These are phyloP conservation scores for Chaetomium cochliodes DNA, from an alignment of 495 filamentous ascomycete species.

Conservation along the genomic window DNA sequence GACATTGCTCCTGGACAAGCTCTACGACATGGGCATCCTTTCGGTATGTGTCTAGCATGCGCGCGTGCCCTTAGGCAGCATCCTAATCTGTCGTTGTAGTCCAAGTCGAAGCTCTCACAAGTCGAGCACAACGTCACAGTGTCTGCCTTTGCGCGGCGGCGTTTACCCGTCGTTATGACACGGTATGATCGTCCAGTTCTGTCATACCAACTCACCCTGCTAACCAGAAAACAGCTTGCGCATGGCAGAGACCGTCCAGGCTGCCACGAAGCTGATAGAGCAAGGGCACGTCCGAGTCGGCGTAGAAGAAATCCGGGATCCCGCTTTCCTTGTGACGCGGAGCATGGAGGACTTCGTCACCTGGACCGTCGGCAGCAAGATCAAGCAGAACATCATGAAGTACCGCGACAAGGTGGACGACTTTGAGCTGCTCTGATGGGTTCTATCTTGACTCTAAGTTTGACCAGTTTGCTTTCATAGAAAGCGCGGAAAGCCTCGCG, in stretches of 20 bases:
- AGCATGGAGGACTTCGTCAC: slow-evolving; percentile 97
- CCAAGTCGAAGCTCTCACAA: slow-evolving; percentile 69
- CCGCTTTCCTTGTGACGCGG: slow-evolving; percentile 70
- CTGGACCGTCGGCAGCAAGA: slow-evolving; percentile 95
- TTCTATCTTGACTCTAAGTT: background rate
- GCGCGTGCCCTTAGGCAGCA: too few relatives aligned
- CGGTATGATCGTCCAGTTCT: slow-evolving; percentile 28
- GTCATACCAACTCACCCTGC: background rate
- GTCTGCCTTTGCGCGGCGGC: slow-evolving; percentile 72
- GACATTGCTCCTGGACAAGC: slow-evolving; percentile 77
- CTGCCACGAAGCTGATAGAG: slow-evolving; percentile 82
- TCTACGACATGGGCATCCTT: slow-evolving; percentile 86
- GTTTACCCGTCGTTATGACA: slow-evolving; percentile 78
- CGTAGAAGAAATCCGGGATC: slow-evolving; percentile 84
- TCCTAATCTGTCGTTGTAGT: slow-evolving; percentile 32
- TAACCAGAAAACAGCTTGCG: slow-evolving; percentile 50
- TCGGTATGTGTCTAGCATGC: slow-evolving; percentile 25
- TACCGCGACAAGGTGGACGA: slow-evolving; percentile 96
- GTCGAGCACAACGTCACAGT: slow-evolving; percentile 88
- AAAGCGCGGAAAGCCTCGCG: background rate
- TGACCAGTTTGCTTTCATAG: background rate
- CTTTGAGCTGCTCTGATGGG: slow-evolving; percentile 74
- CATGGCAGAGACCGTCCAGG: slow-evolving; percentile 86
- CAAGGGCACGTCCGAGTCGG: slow-evolving; percentile 95
- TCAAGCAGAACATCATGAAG: slow-evolving; percentile 88